These are phyloP conservation scores for Buddleja alternifolia DNA, from an alignment of 257 asterid species.

Conservation along the genomic window DNA sequence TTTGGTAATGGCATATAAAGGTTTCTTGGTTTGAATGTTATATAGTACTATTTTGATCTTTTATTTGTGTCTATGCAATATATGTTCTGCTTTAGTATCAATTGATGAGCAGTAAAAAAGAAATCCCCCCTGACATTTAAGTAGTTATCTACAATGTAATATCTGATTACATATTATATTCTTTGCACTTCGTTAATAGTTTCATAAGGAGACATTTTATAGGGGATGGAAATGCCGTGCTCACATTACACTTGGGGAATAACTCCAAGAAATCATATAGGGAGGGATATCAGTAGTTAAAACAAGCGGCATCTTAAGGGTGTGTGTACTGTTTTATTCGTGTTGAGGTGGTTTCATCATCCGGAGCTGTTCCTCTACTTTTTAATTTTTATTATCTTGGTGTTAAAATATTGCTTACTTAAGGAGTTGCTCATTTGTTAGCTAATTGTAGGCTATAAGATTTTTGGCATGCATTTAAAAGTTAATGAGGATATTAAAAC, in stretches of 20 bases:
- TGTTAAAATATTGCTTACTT: not conserved
- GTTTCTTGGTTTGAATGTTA: conserved; percentile 1
- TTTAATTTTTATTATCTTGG: not conserved
- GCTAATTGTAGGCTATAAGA: not conserved
- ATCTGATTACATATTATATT: not conserved
- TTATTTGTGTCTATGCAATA: not conserved
- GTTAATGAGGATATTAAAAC: not conserved
- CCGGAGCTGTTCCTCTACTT: not conserved
- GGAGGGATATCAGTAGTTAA: not conserved
- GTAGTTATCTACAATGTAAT: not conserved
- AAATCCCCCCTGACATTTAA: not conserved
- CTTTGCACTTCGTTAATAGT: not conserved
- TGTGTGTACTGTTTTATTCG: not conserved
- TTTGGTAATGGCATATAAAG: conserved; percentile 30
- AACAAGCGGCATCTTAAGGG: not conserved
- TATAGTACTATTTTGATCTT: not conserved
- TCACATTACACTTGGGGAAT: not conserved
- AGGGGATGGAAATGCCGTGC: not conserved
- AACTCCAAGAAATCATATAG: not conserved
- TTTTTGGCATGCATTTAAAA: not conserved
- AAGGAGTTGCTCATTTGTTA: conserved; percentile 9
- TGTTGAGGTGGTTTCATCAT: conserved; percentile 15
- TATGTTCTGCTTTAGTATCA: not conserved
- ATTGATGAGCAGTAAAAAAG: not conserved
- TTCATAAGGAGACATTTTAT: not conserved